These are phyloP conservation scores for Lodderomyces metapsilosis DNA, from an alignment of 1,139 yeast genomes.

Conservation along the genomic window DNA sequence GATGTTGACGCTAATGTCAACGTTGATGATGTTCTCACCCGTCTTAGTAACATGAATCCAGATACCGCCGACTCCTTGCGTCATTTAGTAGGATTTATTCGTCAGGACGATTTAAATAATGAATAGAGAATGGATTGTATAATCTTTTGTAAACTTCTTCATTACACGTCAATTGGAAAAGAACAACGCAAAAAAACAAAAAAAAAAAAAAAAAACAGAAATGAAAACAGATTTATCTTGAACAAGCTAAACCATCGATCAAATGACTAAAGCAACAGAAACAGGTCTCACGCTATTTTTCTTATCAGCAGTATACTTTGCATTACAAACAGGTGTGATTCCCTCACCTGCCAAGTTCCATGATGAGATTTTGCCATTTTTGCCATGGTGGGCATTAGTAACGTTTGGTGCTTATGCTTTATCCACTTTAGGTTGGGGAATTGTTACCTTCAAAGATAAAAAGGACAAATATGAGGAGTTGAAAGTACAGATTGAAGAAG, in stretches of 20 bases:
- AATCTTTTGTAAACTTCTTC: background rate
- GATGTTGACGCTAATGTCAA: constrained; percentile 5
- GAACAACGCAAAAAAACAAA: constrained; percentile 3
- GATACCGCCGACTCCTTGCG: constrained; percentile 37
- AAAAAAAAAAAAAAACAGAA: constrained; percentile 1
- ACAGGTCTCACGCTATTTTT: constrained; percentile 49
- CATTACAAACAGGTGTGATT: constrained; percentile 51
- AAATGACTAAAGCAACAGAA: constrained; percentile 72
- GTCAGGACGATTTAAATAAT: constrained; percentile 21
- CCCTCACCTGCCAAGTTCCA: constrained; percentile 54
- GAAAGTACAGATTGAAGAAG: constrained; percentile 62
- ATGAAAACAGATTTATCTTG: too few species aligned
- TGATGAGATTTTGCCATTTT: constrained; percentile 57
- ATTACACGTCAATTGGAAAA: background rate
- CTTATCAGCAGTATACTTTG: constrained; percentile 52
- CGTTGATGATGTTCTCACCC: constrained; percentile 23
- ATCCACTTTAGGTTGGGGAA: constrained; percentile 70
- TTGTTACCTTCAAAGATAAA: constrained; percentile 70
- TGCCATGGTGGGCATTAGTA: constrained; percentile 74
- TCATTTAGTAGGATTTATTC: constrained; percentile 45
- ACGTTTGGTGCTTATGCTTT: constrained; percentile 73
- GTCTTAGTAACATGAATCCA: constrained; percentile 28
- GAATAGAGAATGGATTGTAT: background rate
- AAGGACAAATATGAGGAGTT: constrained; percentile 67
- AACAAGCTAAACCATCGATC: background rate